Conservation (phyloP, 176 grass and related monocot species). For the Calamus simplicifolius region DNA sequence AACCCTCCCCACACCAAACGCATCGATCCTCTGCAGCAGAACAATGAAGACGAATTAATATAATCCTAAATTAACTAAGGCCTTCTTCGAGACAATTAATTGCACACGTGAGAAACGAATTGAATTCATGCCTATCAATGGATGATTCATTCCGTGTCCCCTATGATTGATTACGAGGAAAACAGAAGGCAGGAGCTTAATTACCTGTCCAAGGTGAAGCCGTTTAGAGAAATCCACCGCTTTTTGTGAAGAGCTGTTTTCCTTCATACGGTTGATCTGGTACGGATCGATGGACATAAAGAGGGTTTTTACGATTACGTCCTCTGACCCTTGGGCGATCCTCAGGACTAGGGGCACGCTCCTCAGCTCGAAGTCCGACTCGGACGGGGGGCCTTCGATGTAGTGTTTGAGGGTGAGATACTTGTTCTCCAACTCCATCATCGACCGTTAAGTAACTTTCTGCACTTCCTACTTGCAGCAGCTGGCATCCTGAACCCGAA, state of each 20-base stretch:
- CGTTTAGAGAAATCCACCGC: neutral
- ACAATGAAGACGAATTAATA: too few species aligned
- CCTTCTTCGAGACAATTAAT: too few species aligned
- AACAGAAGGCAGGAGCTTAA: rapidly evolving
- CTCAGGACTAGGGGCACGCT: neutral
- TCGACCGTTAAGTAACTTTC: too few species aligned
- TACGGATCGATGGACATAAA: slow-evolving; percentile 58
- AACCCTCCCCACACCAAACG: slow-evolving; percentile 41
- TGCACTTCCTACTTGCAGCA: too few species aligned
- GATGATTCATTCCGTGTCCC: too few species aligned
- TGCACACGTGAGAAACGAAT: too few species aligned
- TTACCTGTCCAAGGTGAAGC: slow-evolving; percentile 39
- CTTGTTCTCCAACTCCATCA: slow-evolving; percentile 38
- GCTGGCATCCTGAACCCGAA: too few species aligned
- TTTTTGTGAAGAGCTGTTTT: slow-evolving; percentile 27
- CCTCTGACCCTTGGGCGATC: slow-evolving; percentile 10
- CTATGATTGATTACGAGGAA: too few species aligned
- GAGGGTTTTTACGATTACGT: slow-evolving; percentile 37
- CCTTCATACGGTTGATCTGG: slow-evolving; percentile 71
- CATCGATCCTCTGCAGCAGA: slow-evolving; percentile 25
- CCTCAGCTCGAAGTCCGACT: slow-evolving; percentile 38
- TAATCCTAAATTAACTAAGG: too few species aligned
- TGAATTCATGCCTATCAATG: too few species aligned
- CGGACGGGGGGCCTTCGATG: slow-evolving; percentile 35
- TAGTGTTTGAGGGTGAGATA: slow-evolving; percentile 32